Base-by-base conservation (phyloP, 2,329 filamentous ascomycete species). In the Phyllosticta citrichinensis region DNA sequence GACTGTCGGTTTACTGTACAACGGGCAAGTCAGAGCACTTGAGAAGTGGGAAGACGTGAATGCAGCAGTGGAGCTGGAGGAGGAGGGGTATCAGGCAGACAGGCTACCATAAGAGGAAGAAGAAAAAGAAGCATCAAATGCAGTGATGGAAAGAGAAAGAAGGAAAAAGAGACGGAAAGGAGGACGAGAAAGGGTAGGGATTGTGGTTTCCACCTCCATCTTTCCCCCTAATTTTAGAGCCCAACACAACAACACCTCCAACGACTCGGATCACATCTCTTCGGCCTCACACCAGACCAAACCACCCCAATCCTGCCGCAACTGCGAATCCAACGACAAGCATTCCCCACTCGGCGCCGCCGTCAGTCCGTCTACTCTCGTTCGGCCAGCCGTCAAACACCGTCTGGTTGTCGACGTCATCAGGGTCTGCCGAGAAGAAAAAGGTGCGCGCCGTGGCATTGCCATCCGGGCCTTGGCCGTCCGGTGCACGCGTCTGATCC, bases 381-480 rank as follows among this genome's bases (percentile, higher is more conserved):
- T 61, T 57, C 50, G 19, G 47, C 60, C 60, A 62, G 9, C 51
- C 56, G 20, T 14, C 51, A 52, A 66, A 73, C 0, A 65, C 64
- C 17, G 63, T 67, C 61, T 74, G 72, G 8, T 69, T 71, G 0
- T 69, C 68, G 2, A 69, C 67, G 62, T 70, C 68, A 10, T n/a
- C 14, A 17, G 56, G 56, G 33, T 68, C 66, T 25, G 65, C 63
- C 2, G 69, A 66, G 64, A 74, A 74, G 65, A 74, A 74, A 64
- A 72, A 74, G 9, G 72, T 74, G 53, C 69, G 68, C 17, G 69
- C 68, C 27, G 64, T 68, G 19, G 65, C 63, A 17, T 65, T 66
- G 55, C 67, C 68, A 5, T 65, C 35, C 6, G 60, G 14, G 9
- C 64, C 65, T 14, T 67, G 66, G 3, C 65, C 62, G 55, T 73